These are phyloP conservation scores for Fragilariopsis cylindrus DNA, from an alignment of 108 stramenopile species.

Conservation along the genomic window DNA sequence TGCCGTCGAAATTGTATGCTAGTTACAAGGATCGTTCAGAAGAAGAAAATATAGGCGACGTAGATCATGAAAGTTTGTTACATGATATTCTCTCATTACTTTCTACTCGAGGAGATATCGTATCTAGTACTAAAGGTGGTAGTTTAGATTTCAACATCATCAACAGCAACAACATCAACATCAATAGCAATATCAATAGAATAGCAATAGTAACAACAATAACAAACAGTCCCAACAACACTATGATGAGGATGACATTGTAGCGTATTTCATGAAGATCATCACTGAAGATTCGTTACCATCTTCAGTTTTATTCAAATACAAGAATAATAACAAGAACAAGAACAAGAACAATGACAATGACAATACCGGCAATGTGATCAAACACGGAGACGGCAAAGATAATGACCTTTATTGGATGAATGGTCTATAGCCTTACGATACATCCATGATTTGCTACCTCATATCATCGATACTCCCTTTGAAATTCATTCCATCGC, in stretches of 20 bases:
- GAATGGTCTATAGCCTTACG: constrained; percentile 24
- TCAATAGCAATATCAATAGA: background rate
- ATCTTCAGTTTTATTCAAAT: background rate
- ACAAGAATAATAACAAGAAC: background rate
- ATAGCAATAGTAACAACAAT: constrained; percentile 23
- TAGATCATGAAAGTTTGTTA: constrained; percentile 9
- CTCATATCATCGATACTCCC: constrained; percentile 14
- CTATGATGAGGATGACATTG: background rate
- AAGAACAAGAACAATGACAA: background rate
- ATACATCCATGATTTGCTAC: constrained; percentile 11
- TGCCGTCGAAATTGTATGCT: background rate
- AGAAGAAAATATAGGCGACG: background rate
- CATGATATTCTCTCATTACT: background rate
- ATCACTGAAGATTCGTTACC: background rate
- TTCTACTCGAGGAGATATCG: background rate
- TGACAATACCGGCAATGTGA: background rate
- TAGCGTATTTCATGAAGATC: background rate
- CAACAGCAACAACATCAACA: background rate
- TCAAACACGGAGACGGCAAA: background rate
- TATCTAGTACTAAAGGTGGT: background rate
- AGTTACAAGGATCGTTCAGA: background rate
- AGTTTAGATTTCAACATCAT: background rate
- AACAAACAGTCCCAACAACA: background rate
- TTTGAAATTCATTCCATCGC: constrained; percentile 34
- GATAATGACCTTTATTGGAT: background rate